These are phyloP conservation scores for Sporothrix dimorphospora DNA, from an alignment of 2,329 filamentous ascomycete species.

Conservation along the genomic window DNA sequence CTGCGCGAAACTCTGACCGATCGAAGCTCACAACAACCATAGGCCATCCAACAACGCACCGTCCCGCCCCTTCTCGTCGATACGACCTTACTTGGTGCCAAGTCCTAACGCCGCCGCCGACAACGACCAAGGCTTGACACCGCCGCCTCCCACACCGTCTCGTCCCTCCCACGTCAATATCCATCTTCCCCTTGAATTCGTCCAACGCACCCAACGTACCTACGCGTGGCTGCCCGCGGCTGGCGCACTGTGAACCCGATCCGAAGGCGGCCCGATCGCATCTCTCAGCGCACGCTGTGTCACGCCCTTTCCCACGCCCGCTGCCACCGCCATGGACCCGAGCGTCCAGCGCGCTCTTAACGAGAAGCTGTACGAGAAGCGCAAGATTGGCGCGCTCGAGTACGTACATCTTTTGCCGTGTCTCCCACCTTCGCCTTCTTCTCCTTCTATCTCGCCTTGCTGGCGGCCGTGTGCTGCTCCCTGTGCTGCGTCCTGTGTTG, in stretches of 20 bases:
- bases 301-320: neutral
- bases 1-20: too few relatives aligned
- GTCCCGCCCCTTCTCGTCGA: neutral
- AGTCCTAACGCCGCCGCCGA: too few relatives aligned
- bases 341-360: conserved; percentile 89
- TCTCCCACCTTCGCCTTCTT: neutral
- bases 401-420: conserved; percentile 52
- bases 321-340: conserved; percentile 69
- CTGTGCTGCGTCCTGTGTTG: neutral
- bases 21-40: too few relatives aligned
- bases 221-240: neutral
- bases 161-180: neutral
- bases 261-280: neutral
- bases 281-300: neutral
- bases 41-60: too few relatives aligned
- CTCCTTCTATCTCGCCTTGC: neutral
- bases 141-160: too few relatives aligned
- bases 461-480: neutral
- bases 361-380: conserved; percentile 98
- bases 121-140: neutral
- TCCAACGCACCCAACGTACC: neutral
- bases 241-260: neutral
- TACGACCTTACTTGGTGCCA: neutral
- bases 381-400: conserved; percentile 96
- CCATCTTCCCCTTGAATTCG: neutral